Evolutionary conservation across 495 filamentous ascomycete genomes (phyloP).

Genomic region (Podospora conica): DNA sequence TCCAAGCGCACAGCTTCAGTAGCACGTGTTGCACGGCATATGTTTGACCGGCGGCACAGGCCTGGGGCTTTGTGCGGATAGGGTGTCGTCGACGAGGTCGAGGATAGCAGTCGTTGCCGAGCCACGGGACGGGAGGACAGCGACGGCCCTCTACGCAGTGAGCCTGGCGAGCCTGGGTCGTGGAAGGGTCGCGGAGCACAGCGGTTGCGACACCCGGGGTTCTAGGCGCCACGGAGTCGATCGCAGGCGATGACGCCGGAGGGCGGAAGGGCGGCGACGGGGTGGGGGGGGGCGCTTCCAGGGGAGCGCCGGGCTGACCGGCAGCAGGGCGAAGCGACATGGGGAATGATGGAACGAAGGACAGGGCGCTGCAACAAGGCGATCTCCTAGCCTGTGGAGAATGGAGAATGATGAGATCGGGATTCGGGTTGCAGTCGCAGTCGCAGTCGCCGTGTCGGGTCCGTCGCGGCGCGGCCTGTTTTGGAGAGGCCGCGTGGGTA

Average conservation of each 20-base stretch:
- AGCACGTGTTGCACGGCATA: constrained; percentile 13
- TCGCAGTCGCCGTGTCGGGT: constrained; percentile 1
- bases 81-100: neutral
- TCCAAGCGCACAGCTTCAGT: constrained; percentile 10
- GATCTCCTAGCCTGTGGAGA: constrained; percentile 14
- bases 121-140: neutral
- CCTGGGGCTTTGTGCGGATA: neutral
- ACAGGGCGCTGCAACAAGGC: neutral
- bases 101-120: neutral
- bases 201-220: constrained; percentile 5
- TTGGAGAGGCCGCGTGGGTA: constrained; percentile 10
- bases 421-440: constrained; percentile 10
- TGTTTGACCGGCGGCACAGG: neutral
- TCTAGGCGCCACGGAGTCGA: neutral
- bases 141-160: neutral
- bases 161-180: neutral
- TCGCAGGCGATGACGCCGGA: neutral
- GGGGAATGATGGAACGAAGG: neutral
- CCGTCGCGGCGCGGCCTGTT: constrained; percentile 15
- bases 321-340: neutral
- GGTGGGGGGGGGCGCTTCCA: neutral
- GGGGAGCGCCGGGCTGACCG: constrained; percentile 2
- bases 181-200: neutral
- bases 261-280: constrained; percentile 2
- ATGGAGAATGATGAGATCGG: no score